phyloP scores from a whole-genome alignment of 108 stramenopile species.

The Aurantiochytrium sp. region DNA sequence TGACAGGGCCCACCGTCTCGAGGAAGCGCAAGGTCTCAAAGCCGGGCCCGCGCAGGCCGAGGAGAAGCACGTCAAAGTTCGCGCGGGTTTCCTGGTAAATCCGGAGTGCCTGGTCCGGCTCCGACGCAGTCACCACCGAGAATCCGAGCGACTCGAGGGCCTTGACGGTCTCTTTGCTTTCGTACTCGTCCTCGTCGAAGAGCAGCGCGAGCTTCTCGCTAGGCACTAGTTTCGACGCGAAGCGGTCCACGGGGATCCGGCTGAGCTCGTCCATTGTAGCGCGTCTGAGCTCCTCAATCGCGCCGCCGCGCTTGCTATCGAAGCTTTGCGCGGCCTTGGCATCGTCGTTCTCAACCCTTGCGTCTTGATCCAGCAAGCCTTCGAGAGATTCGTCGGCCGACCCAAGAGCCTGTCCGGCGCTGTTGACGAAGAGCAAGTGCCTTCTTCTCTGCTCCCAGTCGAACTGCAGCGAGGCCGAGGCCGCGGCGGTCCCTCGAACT shows the following conservation, averaged over 20 bases:
- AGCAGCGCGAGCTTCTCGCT: not conserved
- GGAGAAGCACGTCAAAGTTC: not conserved
- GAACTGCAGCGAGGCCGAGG: too few species aligned
- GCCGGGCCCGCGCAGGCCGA: not conserved
- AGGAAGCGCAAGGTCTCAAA: not conserved
- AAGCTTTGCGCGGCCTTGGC: too few species aligned
- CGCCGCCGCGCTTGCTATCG: not conserved
- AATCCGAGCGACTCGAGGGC: not conserved
- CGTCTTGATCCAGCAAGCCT: too few species aligned
- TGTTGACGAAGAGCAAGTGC: too few species aligned
- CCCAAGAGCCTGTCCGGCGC: too few species aligned
- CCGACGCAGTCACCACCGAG: not conserved
- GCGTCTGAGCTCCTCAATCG: not conserved
- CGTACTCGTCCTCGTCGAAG: constrained; percentile 7
- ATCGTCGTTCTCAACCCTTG: too few species aligned
- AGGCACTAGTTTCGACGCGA: too few species aligned
- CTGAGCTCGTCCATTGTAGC: not conserved
- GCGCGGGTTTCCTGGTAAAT: not conserved
- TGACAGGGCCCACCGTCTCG: not conserved
- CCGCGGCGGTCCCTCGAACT: too few species aligned
- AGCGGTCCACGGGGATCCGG: not conserved
- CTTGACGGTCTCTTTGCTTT: not conserved
- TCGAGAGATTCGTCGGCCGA: too few species aligned
- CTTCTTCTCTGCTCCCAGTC: too few species aligned
- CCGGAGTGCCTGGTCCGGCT: not conserved